Evolutionary conservation across 1,284 basidiomycete species (phyloP).

Genomic region (Sporisorium graminicola): DNA sequence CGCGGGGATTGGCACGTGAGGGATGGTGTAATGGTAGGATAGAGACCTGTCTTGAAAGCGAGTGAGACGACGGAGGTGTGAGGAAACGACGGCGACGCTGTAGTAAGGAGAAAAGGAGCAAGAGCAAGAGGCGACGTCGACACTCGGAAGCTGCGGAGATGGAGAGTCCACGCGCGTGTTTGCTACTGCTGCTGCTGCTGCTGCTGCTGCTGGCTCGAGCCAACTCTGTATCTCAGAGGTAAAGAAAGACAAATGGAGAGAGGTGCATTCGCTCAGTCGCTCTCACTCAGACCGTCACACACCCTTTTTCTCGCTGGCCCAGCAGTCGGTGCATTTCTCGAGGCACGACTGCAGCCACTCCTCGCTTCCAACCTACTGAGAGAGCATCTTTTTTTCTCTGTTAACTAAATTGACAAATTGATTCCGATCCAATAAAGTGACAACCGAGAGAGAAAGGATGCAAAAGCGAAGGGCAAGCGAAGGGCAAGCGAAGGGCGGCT

Average conservation of each 20-base stretch:
- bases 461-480: not conserved
- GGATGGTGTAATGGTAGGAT: not conserved
- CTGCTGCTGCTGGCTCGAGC: constrained; percentile 6
- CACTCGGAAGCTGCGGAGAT: not conserved
- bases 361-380: not conserved
- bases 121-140: not conserved
- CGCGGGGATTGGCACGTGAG: not conserved
- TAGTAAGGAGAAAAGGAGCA: not conserved
- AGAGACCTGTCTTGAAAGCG: not conserved
- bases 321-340: not conserved
- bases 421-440: not conserved
- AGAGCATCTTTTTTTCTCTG: not conserved
- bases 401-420: not conserved
- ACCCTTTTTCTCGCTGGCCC: not conserved
- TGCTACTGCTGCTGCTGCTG: not conserved
- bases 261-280: not conserved
- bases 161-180: constrained; percentile 4
- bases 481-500: not conserved
- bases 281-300: not conserved
- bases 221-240: not conserved
- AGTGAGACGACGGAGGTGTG: not conserved
- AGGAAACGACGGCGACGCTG: not conserved
- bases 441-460: not conserved
- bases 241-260: no score
- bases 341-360: not conserved